Evolutionary conservation across 106 monocot genomes (phyloP).

Genomic region (Acanthochlamys bracteata): DNA sequence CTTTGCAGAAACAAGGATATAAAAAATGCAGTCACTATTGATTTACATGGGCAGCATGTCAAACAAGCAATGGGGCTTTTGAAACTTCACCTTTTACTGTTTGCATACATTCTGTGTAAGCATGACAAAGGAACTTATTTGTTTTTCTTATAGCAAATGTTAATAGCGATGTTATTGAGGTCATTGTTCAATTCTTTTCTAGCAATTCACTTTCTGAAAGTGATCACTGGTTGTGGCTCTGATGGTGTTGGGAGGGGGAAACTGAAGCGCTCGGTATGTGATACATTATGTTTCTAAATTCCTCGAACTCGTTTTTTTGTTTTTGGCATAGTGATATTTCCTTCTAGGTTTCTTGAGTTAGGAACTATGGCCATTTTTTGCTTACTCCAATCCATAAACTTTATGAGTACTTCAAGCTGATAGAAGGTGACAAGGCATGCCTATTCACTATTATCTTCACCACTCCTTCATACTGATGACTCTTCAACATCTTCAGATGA

Average conservation of each 20-base stretch:
- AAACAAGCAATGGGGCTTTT: constrained; percentile 70
- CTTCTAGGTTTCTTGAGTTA: too few species aligned
- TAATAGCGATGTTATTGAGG: not conserved
- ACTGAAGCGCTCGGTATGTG: constrained; percentile 65
- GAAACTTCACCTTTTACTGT: constrained; percentile 74
- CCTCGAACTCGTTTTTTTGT: too few species aligned
- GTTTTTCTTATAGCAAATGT: not conserved
- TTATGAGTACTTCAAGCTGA: too few species aligned
- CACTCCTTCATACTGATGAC: too few species aligned
- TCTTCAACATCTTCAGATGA: too few species aligned
- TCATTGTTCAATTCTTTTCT: constrained; percentile 13
- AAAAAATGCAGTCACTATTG: constrained; percentile 65
- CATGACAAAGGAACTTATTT: constrained; percentile 1
- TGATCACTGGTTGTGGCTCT: constrained; percentile 86
- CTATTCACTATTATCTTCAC: too few species aligned
- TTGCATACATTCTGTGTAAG: constrained; percentile 80
- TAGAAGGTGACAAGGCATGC: too few species aligned
- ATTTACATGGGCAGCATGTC: constrained; percentile 94
- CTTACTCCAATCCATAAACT: too few species aligned
- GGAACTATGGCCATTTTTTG: too few species aligned
- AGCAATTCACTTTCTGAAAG: constrained; percentile 78
- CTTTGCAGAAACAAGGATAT: constrained; percentile 74
- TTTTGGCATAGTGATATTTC: too few species aligned
- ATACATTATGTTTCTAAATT: too few species aligned
- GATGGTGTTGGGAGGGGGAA: constrained; percentile 62